phyloP scores from a whole-genome alignment of 345 rosid genomes.

The Aquilaria yunnanensis region DNA sequence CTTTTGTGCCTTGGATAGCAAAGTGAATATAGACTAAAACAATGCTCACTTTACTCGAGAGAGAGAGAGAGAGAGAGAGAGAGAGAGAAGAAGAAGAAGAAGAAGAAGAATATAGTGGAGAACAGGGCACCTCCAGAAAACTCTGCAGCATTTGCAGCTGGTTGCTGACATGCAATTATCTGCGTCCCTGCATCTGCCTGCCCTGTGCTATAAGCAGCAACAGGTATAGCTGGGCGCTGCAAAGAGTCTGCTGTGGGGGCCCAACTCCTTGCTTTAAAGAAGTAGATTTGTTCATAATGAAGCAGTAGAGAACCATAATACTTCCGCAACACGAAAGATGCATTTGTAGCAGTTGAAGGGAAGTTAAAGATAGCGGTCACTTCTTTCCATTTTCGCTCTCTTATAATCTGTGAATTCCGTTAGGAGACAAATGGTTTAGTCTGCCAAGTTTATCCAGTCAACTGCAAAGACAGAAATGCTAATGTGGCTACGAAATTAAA shows the following conservation, averaged over 20 bases:
- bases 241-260: constrained; percentile 43
- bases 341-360: constrained; percentile 96
- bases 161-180: constrained; percentile 39
- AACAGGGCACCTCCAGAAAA: constrained; percentile 42
- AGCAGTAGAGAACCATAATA: constrained; percentile 76
- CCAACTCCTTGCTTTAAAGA: constrained; percentile 50
- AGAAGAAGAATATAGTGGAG: not conserved
- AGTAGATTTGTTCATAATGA: constrained; percentile 79
- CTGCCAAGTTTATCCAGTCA: no score
- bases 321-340: constrained; percentile 91
- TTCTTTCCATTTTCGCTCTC: constrained; percentile 93
- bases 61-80: no score
- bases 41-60: no score
- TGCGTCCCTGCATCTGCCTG: constrained; percentile 38
- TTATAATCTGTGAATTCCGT: constrained; percentile 45
- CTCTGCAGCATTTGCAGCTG: constrained; percentile 29
- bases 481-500: no score
- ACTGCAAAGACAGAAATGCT: no score
- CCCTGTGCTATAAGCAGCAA: constrained; percentile 36
- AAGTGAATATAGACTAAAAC: no score
- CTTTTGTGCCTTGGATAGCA: no score
- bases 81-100: no score
- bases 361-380: constrained; percentile 89
- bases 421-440: not conserved
- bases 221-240: constrained; percentile 31